Base-by-base conservation (phyloP, 768 basidiomycete species). In the Lactarius tabidus region DNA sequence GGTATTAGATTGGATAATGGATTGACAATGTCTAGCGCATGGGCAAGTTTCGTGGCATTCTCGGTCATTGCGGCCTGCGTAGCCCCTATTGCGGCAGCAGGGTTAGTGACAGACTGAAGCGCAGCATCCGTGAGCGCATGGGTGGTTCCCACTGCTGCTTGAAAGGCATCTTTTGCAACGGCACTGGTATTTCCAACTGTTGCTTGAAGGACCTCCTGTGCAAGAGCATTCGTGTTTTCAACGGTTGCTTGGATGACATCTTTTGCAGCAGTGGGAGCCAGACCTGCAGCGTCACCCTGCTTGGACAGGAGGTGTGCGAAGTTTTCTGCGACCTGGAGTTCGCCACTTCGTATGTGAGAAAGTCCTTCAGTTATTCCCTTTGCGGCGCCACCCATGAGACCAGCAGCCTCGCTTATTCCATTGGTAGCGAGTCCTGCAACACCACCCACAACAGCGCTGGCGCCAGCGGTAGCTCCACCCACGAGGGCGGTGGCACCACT, bases 361-460 rank as follows among this genome's bases (percentile, higher is more conserved):
- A 64, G 12, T 23, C 52, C 35, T 18, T 54, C 58, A n/a, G 52
- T 23, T 36, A 55, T 20, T 18, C 53, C 33, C n/a, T 65, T 45
- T 1, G 59, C 26, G 26, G 59, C 53, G 6, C 35, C 59, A 3
- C 14, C 54, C 7, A 53, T 35, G 31, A 65, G 29, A 15, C 7
- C 12, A 14, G 48, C n/a, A 0, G 15, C 29, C 29, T 38, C 63
- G 31, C 29, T 38, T 28, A 51, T 12, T 8, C 62, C 61, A 17
- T 33, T 55, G 18, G 61, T 29, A 36, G 26, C 60, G 39, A 61
- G 12, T 28, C 41, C 35, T 18, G 35, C 10, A n/a, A 59, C 23
- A 45, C 52, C 53, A 48, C 59, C 64, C 29, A 54, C 53, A 28
- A 65, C 28, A 17, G 33, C 63, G 54, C 23, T 41, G 23, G 41